phyloP scores from a whole-genome alignment of 257 asterid species.

The Datura wrightii region DNA sequence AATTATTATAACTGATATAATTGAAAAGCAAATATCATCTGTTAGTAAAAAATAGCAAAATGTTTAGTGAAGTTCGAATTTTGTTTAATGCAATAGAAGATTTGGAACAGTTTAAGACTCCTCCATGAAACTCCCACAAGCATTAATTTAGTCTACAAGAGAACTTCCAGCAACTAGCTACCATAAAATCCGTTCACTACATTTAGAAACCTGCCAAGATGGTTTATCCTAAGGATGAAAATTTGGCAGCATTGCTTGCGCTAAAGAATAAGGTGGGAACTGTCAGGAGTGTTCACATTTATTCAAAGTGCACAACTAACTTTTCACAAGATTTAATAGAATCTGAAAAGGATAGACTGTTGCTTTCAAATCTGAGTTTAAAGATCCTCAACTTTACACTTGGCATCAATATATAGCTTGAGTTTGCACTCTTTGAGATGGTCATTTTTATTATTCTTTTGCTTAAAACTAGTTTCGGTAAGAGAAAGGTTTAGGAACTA shows the following conservation, averaged over 20 bases:
- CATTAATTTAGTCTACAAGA: slow-evolving; percentile 17
- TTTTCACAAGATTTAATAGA: background rate
- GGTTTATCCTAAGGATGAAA: background rate
- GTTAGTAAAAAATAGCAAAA: slow-evolving; percentile 3
- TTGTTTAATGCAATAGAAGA: background rate
- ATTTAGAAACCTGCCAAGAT: background rate
- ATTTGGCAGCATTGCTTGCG: background rate
- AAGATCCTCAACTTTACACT: background rate
- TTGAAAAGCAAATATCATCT: background rate
- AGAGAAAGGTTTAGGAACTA: background rate
- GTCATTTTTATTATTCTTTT: background rate
- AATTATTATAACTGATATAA: background rate
- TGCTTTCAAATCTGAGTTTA: slow-evolving; percentile 3
- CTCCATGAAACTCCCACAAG: background rate
- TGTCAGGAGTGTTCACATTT: background rate
- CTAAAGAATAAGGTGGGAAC: background rate
- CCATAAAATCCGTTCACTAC: background rate
- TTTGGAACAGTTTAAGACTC: background rate
- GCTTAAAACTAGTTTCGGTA: background rate
- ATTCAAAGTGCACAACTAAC: background rate
- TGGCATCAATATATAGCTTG: background rate
- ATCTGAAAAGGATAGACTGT: slow-evolving; percentile 10
- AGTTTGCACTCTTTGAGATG: background rate
- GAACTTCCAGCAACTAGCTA: slow-evolving; percentile 5
- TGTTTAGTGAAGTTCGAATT: background rate